phyloP scores from a whole-genome alignment of 2,329 filamentous ascomycete genomes.

The Pyrenochaeta sp. region DNA sequence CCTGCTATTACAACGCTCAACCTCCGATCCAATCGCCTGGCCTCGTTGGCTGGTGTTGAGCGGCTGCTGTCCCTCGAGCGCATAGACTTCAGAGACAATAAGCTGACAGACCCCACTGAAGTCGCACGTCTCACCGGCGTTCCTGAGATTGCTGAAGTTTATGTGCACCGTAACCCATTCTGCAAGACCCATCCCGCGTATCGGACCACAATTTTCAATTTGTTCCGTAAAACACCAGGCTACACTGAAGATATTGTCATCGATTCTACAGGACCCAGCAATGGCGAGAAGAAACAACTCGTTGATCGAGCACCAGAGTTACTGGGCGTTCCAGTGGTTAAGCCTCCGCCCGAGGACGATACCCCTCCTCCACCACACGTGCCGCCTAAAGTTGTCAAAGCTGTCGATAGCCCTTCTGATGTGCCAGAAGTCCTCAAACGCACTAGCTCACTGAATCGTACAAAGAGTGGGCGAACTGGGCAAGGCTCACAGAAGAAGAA shows the following conservation, averaged over 20 bases:
- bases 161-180: slow-evolving; percentile 91
- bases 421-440: slow-evolving; percentile 28
- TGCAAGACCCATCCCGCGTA: slow-evolving; percentile 86
- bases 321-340: slow-evolving; percentile 79
- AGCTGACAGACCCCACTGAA: slow-evolving; percentile 88
- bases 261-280: slow-evolving; percentile 83
- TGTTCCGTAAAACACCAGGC: slow-evolving; percentile 89
- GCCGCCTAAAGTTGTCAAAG: slow-evolving; percentile 65
- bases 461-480: slow-evolving; percentile 44
- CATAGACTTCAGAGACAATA: slow-evolving; percentile 90
- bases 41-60: slow-evolving; percentile 89
- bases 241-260: slow-evolving; percentile 91
- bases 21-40: slow-evolving; percentile 85
- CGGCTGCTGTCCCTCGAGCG: slow-evolving; percentile 87
- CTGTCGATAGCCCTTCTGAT: slow-evolving; percentile 31
- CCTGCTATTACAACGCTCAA: slow-evolving; percentile 95
- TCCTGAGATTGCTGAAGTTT: slow-evolving; percentile 90
- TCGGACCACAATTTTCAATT: slow-evolving; percentile 90
- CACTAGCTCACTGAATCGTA: slow-evolving; percentile 41
- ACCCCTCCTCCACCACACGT: slow-evolving; percentile 62
- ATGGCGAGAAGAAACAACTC: slow-evolving; percentile 83
- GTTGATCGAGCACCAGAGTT: slow-evolving; percentile 82
- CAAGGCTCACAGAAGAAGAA: slow-evolving; percentile 65
- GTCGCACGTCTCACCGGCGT: slow-evolving; percentile 88
- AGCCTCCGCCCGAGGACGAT: slow-evolving; percentile 69